phyloP scores from a whole-genome alignment of 2,329 filamentous ascomycete genomes.

The Thyridium curvatum region DNA sequence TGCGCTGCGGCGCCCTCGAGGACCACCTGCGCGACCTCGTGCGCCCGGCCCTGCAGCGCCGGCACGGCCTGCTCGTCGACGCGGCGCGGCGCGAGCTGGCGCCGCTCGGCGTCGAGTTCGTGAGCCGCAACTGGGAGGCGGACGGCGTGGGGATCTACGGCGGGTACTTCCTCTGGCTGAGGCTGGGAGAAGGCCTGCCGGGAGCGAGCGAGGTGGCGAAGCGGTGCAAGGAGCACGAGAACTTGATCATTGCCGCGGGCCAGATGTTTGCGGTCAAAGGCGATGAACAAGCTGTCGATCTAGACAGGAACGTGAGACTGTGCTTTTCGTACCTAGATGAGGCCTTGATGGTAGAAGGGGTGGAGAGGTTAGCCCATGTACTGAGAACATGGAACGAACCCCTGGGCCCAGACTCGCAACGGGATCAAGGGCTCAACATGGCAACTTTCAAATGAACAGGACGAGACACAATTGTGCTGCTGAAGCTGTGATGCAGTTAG shows the following conservation, averaged over 20 bases:
- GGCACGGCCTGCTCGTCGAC: constrained; percentile 46
- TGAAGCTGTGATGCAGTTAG: no score
- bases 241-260: constrained; percentile 62
- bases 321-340: constrained; percentile 71
- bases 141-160: constrained; percentile 54
- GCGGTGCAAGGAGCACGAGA: constrained; percentile 53
- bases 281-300: constrained; percentile 45
- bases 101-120: constrained; percentile 52
- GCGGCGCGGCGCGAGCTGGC: constrained; percentile 55
- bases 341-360: constrained; percentile 57
- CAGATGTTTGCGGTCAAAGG: constrained; percentile 62
- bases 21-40: constrained; percentile 33
- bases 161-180: constrained; percentile 83
- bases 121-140: constrained; percentile 30
- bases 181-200: constrained; percentile 40
- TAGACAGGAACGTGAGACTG: constrained; percentile 56
- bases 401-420: constrained; percentile 5
- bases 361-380: constrained; percentile 34
- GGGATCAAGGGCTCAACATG: no score
- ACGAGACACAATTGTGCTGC: no score
- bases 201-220: constrained; percentile 46
- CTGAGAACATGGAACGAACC: constrained; percentile 14
- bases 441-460: no score
- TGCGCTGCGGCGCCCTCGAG: constrained; percentile 38
- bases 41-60: constrained; percentile 37